phyloP scores from a whole-genome alignment of 164 flowering plant species.

The Kalanchoe fedtschenkoi region DNA sequence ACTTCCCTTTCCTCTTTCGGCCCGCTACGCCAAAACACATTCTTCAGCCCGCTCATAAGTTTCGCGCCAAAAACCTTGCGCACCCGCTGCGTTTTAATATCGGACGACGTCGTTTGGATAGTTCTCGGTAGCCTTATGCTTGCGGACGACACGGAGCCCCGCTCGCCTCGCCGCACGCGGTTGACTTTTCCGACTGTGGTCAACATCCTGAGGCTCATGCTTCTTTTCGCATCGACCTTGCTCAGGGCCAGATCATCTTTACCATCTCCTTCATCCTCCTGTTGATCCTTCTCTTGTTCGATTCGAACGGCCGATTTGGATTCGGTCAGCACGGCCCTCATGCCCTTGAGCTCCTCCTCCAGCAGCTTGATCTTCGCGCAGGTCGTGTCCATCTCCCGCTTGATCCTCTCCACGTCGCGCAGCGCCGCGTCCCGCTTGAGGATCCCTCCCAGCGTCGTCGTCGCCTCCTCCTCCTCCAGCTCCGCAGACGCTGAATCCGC shows the following conservation, averaged over 20 bases:
- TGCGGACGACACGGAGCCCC: conserved; percentile 29
- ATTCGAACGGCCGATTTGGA: conserved; percentile 12
- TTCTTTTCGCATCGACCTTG: conserved; percentile 19
- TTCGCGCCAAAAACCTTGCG: conserved; percentile 24
- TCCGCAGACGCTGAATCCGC: background rate
- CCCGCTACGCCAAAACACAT: conserved; percentile 24
- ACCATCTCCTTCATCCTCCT: background rate
- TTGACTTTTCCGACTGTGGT: conserved; percentile 10
- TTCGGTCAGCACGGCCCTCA: conserved; percentile 38
- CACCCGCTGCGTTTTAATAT: background rate
- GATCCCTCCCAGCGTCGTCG: conserved; percentile 49
- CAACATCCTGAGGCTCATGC: conserved; percentile 42
- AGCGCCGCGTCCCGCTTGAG: conserved; percentile 60
- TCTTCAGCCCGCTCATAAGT: conserved; percentile 45
- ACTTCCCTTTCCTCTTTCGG: conserved; percentile 9
- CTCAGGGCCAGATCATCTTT: background rate
- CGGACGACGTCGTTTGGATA: background rate
- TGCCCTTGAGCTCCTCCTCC: conserved; percentile 46
- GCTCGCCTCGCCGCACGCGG: conserved; percentile 27
- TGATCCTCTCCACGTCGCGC: conserved; percentile 45
- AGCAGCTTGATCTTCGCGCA: conserved; percentile 42
- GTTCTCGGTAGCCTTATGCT: conserved; percentile 10
- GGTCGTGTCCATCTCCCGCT: conserved; percentile 48
- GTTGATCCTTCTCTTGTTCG: conserved; percentile 13
- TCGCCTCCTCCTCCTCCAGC: background rate